A percentile compares a stretch with the other conserved stretches of the same genome.
Evolutionary conservation across 2,329 filamentous ascomycete genomes (phyloP).

Genomic region (Curvularia hawaiiensis): DNA sequence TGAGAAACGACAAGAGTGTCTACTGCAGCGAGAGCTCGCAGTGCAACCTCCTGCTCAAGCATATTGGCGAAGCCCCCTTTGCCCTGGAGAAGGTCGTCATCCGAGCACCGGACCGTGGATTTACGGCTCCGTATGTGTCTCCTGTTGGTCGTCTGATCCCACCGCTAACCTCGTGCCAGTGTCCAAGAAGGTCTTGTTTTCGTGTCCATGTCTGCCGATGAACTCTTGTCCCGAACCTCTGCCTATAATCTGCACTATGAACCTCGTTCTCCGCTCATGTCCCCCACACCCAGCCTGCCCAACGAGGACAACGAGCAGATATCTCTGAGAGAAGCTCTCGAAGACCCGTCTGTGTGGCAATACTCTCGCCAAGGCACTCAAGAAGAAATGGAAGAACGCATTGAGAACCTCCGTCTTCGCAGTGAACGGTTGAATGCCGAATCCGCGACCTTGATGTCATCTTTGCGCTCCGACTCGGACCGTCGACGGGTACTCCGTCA

Average conservation of each 20-base stretch:
- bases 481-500: slow-evolving; percentile 20
- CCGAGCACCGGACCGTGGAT: slow-evolving; percentile 79
- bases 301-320: slow-evolving; percentile 36
- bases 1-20: slow-evolving; percentile 80
- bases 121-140: slow-evolving; percentile 79
- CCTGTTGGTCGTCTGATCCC: slow-evolving; percentile 9
- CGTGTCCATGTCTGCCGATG: slow-evolving; percentile 81
- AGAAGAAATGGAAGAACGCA: slow-evolving; percentile 35
- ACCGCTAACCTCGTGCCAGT: slow-evolving; percentile 55
- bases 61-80: slow-evolving; percentile 81
- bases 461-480: slow-evolving; percentile 18
- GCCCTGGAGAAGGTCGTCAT: slow-evolving; percentile 85
- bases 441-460: slow-evolving; percentile 17
- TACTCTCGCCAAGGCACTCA: slow-evolving; percentile 31
- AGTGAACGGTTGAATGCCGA: slow-evolving; percentile 17
- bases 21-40: slow-evolving; percentile 89
- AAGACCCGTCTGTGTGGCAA: slow-evolving; percentile 42
- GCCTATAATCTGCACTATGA: slow-evolving; percentile 73
- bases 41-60: slow-evolving; percentile 85
- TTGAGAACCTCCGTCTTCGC: slow-evolving; percentile 33
- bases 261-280: slow-evolving; percentile 29
- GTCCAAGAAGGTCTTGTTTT: slow-evolving; percentile 93
- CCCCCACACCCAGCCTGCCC: slow-evolving; percentile 34
- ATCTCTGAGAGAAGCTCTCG: slow-evolving; percentile 42
- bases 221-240: slow-evolving; percentile 73